These are phyloP conservation scores for Phyllosticta citrichinensis DNA, from an alignment of 2,329 filamentous ascomycete species.

Conservation along the genomic window DNA sequence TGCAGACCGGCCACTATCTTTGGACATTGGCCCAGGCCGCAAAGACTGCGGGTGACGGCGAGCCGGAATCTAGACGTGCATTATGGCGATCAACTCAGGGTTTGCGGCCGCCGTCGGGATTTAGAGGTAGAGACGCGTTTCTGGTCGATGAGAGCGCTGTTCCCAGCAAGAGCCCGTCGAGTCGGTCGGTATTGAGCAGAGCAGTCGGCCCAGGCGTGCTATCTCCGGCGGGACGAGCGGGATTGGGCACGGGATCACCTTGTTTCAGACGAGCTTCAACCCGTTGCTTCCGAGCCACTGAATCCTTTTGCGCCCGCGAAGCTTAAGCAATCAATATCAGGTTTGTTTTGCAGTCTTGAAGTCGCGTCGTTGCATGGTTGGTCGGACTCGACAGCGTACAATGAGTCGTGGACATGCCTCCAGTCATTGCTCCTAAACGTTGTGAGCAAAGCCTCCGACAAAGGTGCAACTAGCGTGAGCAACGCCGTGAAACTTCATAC, in stretches of 20 bases:
- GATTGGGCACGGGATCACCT: neutral
- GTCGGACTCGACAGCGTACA: neutral
- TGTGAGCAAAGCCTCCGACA: neutral
- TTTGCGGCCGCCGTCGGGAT: neutral
- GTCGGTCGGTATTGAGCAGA: neutral
- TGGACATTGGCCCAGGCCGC: neutral
- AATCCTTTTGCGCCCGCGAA: neutral
- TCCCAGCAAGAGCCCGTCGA: neutral
- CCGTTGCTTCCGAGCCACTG: neutral
- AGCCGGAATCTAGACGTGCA: neutral
- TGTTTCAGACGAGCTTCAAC: neutral
- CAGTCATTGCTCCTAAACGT: neutral
- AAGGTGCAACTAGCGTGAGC: neutral
- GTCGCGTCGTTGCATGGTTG: neutral
- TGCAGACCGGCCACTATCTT: neutral
- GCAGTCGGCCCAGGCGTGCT: neutral
- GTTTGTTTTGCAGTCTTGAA: neutral
- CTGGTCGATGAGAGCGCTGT: neutral
- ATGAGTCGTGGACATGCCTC: neutral
- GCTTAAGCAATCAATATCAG: neutral
- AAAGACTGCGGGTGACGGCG: neutral
- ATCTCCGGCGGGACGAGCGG: neutral
- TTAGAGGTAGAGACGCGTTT: neutral
- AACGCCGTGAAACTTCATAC: neutral
- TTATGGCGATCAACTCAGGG: neutral